Evolutionary conservation across 2,329 filamentous ascomycete species (phyloP).

Genomic region (Colletotrichum incanum): DNA sequence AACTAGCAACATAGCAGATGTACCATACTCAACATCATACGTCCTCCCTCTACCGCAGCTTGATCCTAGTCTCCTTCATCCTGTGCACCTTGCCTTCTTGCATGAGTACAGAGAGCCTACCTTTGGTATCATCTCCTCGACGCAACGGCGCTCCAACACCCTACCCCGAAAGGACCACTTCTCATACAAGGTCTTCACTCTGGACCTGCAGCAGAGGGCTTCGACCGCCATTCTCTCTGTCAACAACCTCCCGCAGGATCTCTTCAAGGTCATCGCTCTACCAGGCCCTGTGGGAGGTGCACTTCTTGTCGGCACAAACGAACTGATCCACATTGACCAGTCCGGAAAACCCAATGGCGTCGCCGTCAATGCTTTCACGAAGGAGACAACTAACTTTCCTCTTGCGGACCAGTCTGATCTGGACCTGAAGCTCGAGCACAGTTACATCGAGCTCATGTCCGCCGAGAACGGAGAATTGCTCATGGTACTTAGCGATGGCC

Average conservation of each 20-base stretch:
- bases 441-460: conserved; percentile 82
- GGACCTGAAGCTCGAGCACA: conserved; percentile 85
- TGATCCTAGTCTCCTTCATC: conserved; percentile 89
- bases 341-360: conserved; percentile 94
- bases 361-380: conserved; percentile 92
- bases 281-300: conserved; percentile 91
- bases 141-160: conserved; percentile 79
- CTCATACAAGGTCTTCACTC: conserved; percentile 93
- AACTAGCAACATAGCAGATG: conserved; percentile 61
- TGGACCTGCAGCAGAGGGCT: conserved; percentile 93
- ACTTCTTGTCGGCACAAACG: conserved; percentile 88
- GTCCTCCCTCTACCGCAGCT: conserved; percentile 91
- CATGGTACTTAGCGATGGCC: conserved; percentile 84
- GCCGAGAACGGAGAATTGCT: conserved; percentile 86
- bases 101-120: conserved; percentile 98
- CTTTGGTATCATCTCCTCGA: conserved; percentile 92
- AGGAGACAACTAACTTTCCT: conserved; percentile 84
- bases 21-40: conserved; percentile 91
- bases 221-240: conserved; percentile 95
- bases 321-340: conserved; percentile 95
- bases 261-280: conserved; percentile 86
- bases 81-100: conserved; percentile 92
- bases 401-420: conserved; percentile 90
- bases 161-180: conserved; percentile 89
- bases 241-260: conserved; percentile 86